Base-by-base conservation (phyloP, 140 eudicot genomes). In the Cichorium intybus region DNA sequence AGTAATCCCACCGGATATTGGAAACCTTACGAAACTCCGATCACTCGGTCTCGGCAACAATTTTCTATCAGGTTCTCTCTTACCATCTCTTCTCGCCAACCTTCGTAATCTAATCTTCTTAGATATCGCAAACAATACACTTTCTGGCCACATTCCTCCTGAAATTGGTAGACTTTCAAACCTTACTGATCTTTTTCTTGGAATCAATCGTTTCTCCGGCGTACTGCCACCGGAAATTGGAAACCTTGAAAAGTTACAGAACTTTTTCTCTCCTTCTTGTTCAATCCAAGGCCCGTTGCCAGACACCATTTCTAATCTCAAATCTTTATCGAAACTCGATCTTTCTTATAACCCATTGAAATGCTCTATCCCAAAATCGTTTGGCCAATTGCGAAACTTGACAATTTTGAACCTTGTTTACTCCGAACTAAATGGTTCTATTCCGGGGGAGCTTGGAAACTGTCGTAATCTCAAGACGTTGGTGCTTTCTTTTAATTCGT, bases 311-410 rank as follows among this genome's bases (percentile, higher is more conserved):
- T 81, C 86, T 6, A 61, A 79, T 41, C 75, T 87, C 20, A 71
- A 72, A 34, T 78, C 90, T 4, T 51, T 87, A 15, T 71, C 73
- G 24, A 84, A 75, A 18, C 72, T 87, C 11, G 97, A 90, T 63
- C 80, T 92, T 47, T 92, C 99, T 6, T 74, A 76, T 56, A 92
- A 88, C 80, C 95, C 95, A 10, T 80, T 92, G 9, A 83, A 81
- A 43, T 78, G 95, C 45, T 51, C 81, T 0, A 88, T 92, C 26
- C 93, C 99, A 14, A 75, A 68, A 58, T 66, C 81, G 4, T 41
- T 92, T 0, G 95, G 97, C 5, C 61, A 55, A 14, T 26, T 85
- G 57, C 72, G 47, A 56, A 83, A 80, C 12, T 64, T 92, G 76
- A 72, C 73, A 0, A 61, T 83, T 0, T 57, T 92, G 45, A 81